A percentile compares a stretch with the other conserved stretches of the same genome.
Conservation (phyloP, 306 rosid genomes). For the Prunus mume region DNA sequence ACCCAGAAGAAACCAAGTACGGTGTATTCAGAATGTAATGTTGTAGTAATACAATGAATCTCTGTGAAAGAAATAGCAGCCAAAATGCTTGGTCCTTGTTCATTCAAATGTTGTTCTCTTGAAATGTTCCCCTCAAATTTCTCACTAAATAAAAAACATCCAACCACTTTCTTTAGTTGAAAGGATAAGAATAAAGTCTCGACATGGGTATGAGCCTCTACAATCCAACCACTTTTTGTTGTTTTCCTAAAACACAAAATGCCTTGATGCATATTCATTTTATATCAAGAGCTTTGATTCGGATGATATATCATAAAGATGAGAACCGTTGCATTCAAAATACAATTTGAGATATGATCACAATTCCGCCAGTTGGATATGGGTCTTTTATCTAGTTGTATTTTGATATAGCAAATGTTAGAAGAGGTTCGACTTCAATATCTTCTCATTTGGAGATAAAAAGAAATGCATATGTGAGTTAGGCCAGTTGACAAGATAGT, state of each 20-base stretch:
- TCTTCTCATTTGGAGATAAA: too few species aligned
- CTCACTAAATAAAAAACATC: background rate
- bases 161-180: too few species aligned
- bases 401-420: too few species aligned
- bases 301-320: background rate
- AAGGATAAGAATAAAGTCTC: too few species aligned
- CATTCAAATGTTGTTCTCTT: constrained; percentile 1
- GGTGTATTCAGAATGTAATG: constrained; percentile 90
- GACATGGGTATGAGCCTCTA: too few species aligned
- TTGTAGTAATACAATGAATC: background rate
- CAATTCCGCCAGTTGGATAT: too few species aligned
- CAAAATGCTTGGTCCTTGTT: background rate
- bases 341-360: too few species aligned
- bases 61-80: constrained; percentile 19
- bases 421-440: too few species aligned
- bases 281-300: background rate
- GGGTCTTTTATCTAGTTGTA: too few species aligned
- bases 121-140: background rate
- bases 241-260: background rate
- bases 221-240: background rate
- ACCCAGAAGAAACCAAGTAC: constrained; percentile 62
- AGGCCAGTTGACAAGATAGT: background rate
- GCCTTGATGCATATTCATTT: background rate
- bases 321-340: too few species aligned
- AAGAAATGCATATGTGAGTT: too few species aligned